phyloP scores from a whole-genome alignment of 192 early-diverging fungal genomes.

The Coemansia guatemalensis region DNA sequence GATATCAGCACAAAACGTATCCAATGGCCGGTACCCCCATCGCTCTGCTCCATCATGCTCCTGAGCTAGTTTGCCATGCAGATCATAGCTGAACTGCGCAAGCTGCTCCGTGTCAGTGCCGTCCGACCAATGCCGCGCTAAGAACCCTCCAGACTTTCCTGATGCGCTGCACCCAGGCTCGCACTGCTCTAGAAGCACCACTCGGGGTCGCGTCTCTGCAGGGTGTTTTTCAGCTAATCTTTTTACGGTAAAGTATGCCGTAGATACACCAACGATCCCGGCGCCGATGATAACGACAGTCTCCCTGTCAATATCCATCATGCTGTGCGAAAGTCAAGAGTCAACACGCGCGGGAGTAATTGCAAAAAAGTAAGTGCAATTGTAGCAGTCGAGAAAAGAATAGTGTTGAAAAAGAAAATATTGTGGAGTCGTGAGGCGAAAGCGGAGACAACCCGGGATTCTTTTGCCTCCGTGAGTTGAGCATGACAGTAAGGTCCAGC shows the following conservation, averaged over 20 bases:
- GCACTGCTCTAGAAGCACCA: constrained; percentile 48
- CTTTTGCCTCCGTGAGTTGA: no score
- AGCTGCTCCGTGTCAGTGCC: constrained; percentile 54
- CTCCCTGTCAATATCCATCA: constrained; percentile 21
- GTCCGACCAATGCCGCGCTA: constrained; percentile 54
- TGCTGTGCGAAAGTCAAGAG: not conserved
- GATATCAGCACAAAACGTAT: constrained; percentile 50
- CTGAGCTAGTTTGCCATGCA: constrained; percentile 43
- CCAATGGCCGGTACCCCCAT: constrained; percentile 46
- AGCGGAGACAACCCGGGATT: no score
- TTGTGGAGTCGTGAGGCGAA: no score
- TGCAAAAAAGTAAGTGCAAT: not conserved
- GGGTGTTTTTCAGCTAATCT: constrained; percentile 23
- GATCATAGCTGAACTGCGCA: constrained; percentile 51
- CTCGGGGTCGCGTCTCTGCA: constrained; percentile 26
- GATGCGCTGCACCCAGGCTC: constrained; percentile 52
- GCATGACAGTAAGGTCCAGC: no score
- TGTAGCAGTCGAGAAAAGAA: not conserved
- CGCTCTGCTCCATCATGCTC: constrained; percentile 38
- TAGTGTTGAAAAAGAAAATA: not conserved
- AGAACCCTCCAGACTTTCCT: constrained; percentile 50
- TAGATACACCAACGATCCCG: constrained; percentile 47
- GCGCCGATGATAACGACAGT: constrained; percentile 50
- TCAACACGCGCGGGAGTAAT: not conserved
- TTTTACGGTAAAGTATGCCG: constrained; percentile 46